A percentile compares a stretch with the other conserved stretches of the same genome.
Conservation (phyloP, 495 filamentous ascomycete genomes). For the Venustampulla echinocandica region DNA sequence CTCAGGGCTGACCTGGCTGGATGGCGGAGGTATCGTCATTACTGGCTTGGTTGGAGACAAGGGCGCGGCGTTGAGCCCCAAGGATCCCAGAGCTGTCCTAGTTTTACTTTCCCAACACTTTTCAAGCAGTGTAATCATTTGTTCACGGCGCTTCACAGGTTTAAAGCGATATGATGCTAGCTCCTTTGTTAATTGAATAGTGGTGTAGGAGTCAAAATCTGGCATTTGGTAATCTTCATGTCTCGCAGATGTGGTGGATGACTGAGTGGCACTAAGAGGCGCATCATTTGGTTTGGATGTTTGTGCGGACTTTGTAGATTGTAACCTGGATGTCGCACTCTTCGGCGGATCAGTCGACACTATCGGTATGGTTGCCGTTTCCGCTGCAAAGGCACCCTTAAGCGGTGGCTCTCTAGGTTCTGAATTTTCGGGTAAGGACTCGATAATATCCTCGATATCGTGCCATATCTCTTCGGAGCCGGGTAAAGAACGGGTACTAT, state of each 20-base stretch:
- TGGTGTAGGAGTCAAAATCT: slow-evolving; percentile 55
- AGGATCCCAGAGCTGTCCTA: slow-evolving; percentile 11
- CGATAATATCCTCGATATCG: slow-evolving; percentile 33
- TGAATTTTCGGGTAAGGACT: slow-evolving; percentile 14
- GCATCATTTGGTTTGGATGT: neutral
- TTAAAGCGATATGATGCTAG: slow-evolving; percentile 67
- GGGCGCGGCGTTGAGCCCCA: slow-evolving; percentile 11
- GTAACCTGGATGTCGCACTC: neutral
- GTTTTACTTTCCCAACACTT: slow-evolving; percentile 60
- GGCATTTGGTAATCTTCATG: slow-evolving; percentile 43
- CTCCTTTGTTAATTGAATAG: slow-evolving; percentile 52
- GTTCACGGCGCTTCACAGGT: slow-evolving; percentile 55
- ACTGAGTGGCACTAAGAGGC: neutral
- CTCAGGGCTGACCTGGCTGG: neutral
- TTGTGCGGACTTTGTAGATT: neutral
- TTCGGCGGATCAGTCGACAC: neutral
- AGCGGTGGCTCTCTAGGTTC: slow-evolving; percentile 5
- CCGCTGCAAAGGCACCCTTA: neutral
- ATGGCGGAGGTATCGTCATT: neutral
- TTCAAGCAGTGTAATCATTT: slow-evolving; percentile 63
- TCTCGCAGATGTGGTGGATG: no score
- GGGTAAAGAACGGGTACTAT: neutral
- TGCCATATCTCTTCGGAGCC: slow-evolving; percentile 18
- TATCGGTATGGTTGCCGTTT: neutral
- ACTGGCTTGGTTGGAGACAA: slow-evolving; percentile 1